Conservation (phyloP, 805 yeast genomes). For the Candida methanosorbosa region DNA sequence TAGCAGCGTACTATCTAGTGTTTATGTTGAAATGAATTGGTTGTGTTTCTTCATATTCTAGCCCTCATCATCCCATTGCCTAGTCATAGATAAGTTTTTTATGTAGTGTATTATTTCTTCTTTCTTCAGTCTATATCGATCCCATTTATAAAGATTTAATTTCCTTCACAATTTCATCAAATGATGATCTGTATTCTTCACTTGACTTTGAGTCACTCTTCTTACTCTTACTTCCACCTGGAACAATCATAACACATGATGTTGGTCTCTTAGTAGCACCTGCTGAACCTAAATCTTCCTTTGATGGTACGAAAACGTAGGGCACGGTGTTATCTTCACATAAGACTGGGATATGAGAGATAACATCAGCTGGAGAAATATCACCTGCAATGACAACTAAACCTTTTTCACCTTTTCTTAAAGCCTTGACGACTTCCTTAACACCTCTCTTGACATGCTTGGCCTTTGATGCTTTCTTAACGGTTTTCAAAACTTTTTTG, state of each 20-base stretch:
- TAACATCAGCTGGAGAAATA: slow-evolving; percentile 94
- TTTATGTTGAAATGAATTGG: no score
- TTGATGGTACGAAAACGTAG: slow-evolving; percentile 88
- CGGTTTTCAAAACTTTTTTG: slow-evolving; percentile 90
- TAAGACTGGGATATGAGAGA: slow-evolving; percentile 93
- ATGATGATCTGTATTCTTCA: slow-evolving; percentile 83
- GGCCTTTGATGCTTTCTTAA: slow-evolving; percentile 96
- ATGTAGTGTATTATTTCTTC: no score
- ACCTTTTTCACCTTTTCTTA: slow-evolving; percentile 97
- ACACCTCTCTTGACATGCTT: slow-evolving; percentile 98
- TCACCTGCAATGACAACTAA: slow-evolving; percentile 96
- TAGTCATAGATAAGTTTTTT: neutral
- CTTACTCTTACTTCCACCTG: slow-evolving; percentile 85
- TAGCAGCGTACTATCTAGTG: no score
- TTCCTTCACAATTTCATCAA: slow-evolving; percentile 92
- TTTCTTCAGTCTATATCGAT: neutral
- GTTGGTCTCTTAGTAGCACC: slow-evolving; percentile 99
- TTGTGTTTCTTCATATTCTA: no score
- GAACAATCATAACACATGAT: slow-evolving; percentile 93
- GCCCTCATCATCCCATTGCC: no score
- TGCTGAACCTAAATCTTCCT: slow-evolving; percentile 97
- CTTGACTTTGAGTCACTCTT: slow-evolving; percentile 61
- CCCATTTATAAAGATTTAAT: slow-evolving; percentile 40
- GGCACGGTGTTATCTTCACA: slow-evolving; percentile 95
- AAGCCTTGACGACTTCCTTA: slow-evolving; percentile 95